Conservation (phyloP, 768 basidiomycete species). For the Porphyrellus cyaneotinctus region DNA sequence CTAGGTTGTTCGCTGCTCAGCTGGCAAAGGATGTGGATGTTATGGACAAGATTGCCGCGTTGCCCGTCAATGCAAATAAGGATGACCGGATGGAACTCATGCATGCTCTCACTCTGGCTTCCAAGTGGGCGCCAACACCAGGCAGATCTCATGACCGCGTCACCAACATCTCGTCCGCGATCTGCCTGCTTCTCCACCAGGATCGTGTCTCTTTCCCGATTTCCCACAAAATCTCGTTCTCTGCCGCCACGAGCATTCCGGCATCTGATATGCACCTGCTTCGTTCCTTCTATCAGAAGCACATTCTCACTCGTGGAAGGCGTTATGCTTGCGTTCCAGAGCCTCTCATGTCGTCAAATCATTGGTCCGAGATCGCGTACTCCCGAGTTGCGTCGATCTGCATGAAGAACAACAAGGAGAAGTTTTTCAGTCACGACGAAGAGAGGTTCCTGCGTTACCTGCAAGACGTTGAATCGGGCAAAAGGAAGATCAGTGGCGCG, state of each 20-base stretch:
- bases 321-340: conserved; percentile 46
- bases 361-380: conserved; percentile 58
- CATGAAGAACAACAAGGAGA: conserved; percentile 54
- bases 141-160: conserved; percentile 55
- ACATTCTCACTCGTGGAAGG: conserved; percentile 57
- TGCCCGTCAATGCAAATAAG: conserved; percentile 30
- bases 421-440: conserved; percentile 56
- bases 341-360: conserved; percentile 55
- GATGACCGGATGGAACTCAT: conserved; percentile 11
- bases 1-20: conserved; percentile 54
- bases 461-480: conserved; percentile 50
- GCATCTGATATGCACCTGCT: conserved; percentile 39
- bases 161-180: conserved; percentile 63
- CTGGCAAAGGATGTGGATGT: conserved; percentile 46
- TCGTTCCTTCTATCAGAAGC: conserved; percentile 56
- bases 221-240: conserved; percentile 11
- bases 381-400: conserved; percentile 55
- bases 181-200: conserved; percentile 49
- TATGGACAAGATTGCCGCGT: conserved; percentile 34
- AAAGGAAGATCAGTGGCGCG: conserved; percentile 57
- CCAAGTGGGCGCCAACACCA: conserved; percentile 71
- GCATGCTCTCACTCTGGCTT: conserved; percentile 46
- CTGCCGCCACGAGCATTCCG: conserved; percentile 29
- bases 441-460: conserved; percentile 59
- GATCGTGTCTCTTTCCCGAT: conserved; percentile 22